These are phyloP conservation scores for Chlamydomonas schloesseri DNA, from an alignment of 139 green algal genomes.

Conservation along the genomic window DNA sequence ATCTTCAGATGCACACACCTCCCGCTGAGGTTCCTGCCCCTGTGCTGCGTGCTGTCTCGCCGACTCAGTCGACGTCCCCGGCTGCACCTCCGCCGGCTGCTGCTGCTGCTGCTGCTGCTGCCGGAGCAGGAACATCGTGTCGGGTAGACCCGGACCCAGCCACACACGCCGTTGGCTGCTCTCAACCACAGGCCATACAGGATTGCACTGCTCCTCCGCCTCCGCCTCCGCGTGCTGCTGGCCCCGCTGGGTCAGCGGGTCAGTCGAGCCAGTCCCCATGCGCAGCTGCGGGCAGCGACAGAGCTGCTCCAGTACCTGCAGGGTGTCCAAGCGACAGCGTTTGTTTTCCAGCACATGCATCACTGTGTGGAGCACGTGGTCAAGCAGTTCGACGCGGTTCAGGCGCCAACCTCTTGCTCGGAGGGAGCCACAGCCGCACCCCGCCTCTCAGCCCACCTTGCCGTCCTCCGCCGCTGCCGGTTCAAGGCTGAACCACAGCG, in stretches of 20 bases:
- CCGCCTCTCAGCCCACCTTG: background rate
- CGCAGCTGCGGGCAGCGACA: background rate
- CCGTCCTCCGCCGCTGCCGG: slow-evolving; percentile 35
- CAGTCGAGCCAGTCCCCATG: background rate
- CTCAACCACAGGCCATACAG: background rate
- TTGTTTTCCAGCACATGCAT: no score
- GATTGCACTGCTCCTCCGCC: background rate
- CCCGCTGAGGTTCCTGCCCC: background rate
- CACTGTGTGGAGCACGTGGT: no score
- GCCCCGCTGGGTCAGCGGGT: no score
- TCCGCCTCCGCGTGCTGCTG: background rate
- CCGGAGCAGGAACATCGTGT: slow-evolving; percentile 23
- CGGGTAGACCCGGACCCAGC: slow-evolving; percentile 20
- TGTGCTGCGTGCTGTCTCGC: background rate
- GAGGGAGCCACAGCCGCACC: background rate
- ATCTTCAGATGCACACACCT: no score
- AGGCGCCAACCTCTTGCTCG: no score
- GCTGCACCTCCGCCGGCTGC: background rate
- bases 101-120: background rate
- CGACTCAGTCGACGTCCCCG: background rate
- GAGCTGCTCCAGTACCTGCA: slow-evolving; percentile 4
- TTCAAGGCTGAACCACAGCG: slow-evolving; percentile 53
- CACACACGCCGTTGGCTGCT: background rate
- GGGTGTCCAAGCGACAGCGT: no score
- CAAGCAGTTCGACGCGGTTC: no score